Conservation (phyloP, 1,284 basidiomycete genomes). For the Fomitopsis pinicola region DNA sequence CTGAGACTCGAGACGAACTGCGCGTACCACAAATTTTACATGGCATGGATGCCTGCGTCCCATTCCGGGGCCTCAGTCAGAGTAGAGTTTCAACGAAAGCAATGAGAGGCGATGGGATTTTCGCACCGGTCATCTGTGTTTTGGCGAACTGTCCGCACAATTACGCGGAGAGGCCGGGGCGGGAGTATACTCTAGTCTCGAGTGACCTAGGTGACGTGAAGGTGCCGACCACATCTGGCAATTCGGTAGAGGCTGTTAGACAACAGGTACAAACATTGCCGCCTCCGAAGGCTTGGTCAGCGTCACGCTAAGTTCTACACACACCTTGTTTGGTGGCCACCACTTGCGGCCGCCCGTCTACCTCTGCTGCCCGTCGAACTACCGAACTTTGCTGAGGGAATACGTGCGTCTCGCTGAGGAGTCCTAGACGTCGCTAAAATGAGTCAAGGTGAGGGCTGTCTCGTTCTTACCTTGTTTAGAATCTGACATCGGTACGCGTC, state of each 20-base stretch:
- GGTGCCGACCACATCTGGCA: neutral
- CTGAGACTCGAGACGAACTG: no score
- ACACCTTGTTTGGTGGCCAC: neutral
- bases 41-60: no score
- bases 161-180: no score
- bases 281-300: slow-evolving; percentile 3
- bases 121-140: no score
- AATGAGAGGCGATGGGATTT: no score
- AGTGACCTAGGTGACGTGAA: neutral
- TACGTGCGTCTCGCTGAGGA: neutral
- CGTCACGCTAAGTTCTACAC: neutral
- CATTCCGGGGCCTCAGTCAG: no score
- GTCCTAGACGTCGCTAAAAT: slow-evolving; percentile 6
- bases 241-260: slow-evolving; percentile 1
- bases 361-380: neutral
- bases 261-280: slow-evolving; percentile 8
- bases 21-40: no score
- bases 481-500: neutral
- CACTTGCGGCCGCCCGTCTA: neutral
- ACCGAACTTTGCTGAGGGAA: neutral
- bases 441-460: slow-evolving; percentile 15
- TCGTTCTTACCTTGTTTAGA: neutral
- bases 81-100: no score
- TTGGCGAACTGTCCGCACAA: no score
- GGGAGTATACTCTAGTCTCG: no score